Evolutionary conservation across 805 yeast genomes (phyloP).

Genomic region (Torulaspora maleeae): DNA sequence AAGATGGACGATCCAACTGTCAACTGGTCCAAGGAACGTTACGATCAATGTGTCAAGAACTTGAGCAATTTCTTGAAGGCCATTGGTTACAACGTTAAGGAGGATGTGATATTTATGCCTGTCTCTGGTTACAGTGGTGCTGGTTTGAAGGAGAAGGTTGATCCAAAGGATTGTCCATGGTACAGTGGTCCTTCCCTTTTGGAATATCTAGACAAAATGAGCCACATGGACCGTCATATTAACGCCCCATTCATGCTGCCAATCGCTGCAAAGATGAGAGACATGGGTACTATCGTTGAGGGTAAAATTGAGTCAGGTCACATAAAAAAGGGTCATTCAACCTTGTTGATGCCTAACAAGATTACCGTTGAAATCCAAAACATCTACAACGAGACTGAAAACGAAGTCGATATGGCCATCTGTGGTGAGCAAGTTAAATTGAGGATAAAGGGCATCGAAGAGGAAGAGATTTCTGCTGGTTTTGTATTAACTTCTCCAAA

Average conservation of each 20-base stretch:
- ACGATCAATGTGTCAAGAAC: conserved; percentile 89
- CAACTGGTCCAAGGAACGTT: conserved; percentile 91
- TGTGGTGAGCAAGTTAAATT: conserved; percentile 98
- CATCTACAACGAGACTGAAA: conserved; percentile 92
- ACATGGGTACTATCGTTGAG: conserved; percentile 94
- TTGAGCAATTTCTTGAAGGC: conserved; percentile 73
- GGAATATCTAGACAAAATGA: conserved; percentile 82
- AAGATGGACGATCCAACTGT: conserved; percentile 99
- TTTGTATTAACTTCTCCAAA: conserved; percentile 82
- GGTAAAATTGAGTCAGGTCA: conserved; percentile 98
- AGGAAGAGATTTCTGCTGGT: conserved; percentile 90
- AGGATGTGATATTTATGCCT: conserved; percentile 89
- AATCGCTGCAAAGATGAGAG: conserved; percentile 89
- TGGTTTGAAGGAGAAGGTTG: conserved; percentile 83
- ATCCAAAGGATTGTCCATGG: conserved; percentile 78
- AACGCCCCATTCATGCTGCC: conserved; percentile 98
- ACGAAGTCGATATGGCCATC: conserved; percentile 81
- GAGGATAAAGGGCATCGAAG: conserved; percentile 92
- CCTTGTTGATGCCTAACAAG: conserved; percentile 91
- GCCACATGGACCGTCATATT: conserved; percentile 75
- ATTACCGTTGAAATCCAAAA: conserved; percentile 76
- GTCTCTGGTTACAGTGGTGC: conserved; percentile 98
- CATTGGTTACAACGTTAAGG: conserved; percentile 80
- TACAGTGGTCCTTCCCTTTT: conserved; percentile 87
- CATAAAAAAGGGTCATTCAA: conserved; percentile 67